phyloP scores from a whole-genome alignment of 2,329 filamentous ascomycete species.

The Plectosphaerella cucumerina region DNA sequence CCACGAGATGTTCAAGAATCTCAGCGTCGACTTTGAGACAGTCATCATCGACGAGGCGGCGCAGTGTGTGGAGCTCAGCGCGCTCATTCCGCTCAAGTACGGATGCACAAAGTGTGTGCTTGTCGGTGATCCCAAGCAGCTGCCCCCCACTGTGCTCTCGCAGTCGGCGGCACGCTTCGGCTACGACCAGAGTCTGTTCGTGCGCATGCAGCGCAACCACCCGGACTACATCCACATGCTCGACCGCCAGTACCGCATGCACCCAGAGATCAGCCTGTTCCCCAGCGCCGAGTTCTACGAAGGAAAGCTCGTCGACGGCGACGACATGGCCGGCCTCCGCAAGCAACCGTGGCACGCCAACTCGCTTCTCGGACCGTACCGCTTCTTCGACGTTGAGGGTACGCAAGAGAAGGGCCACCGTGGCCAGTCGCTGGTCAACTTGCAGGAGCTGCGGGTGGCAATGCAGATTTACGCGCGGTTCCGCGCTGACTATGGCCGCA shows the following conservation, averaged over 20 bases:
- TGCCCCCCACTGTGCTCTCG: slow-evolving; percentile 93
- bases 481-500: slow-evolving; percentile 59
- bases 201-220: slow-evolving; percentile 94
- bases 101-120: slow-evolving; percentile 95
- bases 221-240: slow-evolving; percentile 85
- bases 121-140: slow-evolving; percentile 94
- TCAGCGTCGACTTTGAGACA: slow-evolving; percentile 96
- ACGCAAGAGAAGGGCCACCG: slow-evolving; percentile 75
- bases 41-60: slow-evolving; percentile 98
- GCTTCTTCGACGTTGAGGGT: slow-evolving; percentile 95
- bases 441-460: slow-evolving; percentile 80
- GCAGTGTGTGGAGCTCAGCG: slow-evolving; percentile 95
- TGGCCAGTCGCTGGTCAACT: slow-evolving; percentile 87
- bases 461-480: slow-evolving; percentile 81
- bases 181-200: slow-evolving; percentile 97
- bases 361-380: slow-evolving; percentile 80
- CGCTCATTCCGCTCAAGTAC: slow-evolving; percentile 94
- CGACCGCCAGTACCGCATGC: slow-evolving; percentile 99
- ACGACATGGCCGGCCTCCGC: slow-evolving; percentile 73
- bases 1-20: slow-evolving; percentile 93
- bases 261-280: slow-evolving; percentile 90
- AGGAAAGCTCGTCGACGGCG: slow-evolving; percentile 77
- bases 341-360: slow-evolving; percentile 81
- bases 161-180: slow-evolving; percentile 88
- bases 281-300: slow-evolving; percentile 93